Base-by-base conservation (phyloP, 768 basidiomycete species). In the Candolleomyces efflorescens region DNA sequence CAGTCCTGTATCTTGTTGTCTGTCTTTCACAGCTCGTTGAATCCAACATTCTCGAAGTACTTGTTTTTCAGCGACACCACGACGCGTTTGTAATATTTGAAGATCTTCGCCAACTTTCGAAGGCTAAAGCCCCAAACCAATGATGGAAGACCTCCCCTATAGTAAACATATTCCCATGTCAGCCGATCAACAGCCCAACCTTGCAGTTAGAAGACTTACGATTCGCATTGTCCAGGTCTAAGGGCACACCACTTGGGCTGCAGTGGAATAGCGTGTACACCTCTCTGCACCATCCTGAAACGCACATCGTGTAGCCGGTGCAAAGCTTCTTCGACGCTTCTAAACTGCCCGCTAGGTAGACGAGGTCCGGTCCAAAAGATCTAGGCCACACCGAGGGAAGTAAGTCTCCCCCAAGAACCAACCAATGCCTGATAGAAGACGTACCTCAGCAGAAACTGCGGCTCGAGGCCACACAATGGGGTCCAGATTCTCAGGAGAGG, bases 211-310 rank as follows among this genome's bases (percentile, higher is more conserved):
- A 15, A 54, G 12, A 56, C 59, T 58, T n/a, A 62, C 53, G 61
- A 56, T 53, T 54, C 54, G 38, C 60, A 62, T 41, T 52, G 36
- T 23, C 46, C 45, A 43, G 58, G 60, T 13, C 86, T 72, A 36
- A 89, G 64, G 4, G 85, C 87, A 71, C 88, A 90, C 84, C 85
- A 90, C 50, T 82, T 68, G 0, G 89, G 89, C 68, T 89, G 87
- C 4, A 90, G 71, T 2, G 82, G 69, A 54, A 82, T 81, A 5
- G 87, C 84, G 7, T 72, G 67, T 4, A 90, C 72, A 5, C 88
- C 87, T 20, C 86, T 72, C 64, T 82, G 76, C 4, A 81, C 79
- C 73, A 89, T 78, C 32, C 87, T 72, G 69, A 79, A 86, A 12
- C 78, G 71, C 20, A 87, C 51, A 58, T 89, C 87, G 63, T 90